A percentile compares a stretch with the other conserved stretches of the same genome.
phyloP scores from a whole-genome alignment of 441 rosid species.

The Brassica balearica region DNA sequence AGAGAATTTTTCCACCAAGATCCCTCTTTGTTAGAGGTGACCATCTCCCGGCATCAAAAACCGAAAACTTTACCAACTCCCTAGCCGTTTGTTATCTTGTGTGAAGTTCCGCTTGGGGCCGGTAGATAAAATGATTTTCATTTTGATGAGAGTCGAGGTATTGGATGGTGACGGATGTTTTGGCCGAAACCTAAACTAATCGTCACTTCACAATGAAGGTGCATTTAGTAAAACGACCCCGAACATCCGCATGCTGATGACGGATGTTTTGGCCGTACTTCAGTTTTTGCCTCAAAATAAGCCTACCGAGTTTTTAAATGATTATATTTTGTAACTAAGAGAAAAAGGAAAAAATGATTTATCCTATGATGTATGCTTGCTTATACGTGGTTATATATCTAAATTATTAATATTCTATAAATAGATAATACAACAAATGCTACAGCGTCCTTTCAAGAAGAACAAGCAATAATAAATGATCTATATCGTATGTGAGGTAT shows the following conservation, averaged over 20 bases:
- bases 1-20: neutral
- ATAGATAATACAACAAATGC: neutral
- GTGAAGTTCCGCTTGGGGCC: neutral
- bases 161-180: too few species aligned
- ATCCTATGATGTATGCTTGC: neutral
- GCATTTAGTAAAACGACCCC: neutral
- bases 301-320: neutral
- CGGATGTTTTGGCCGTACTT: neutral
- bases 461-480: constrained; percentile 3
- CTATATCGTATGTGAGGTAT: constrained; percentile 12
- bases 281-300: neutral
- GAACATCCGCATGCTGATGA: neutral
- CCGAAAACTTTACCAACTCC: neutral
- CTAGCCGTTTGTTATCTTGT: neutral
- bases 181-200: neutral
- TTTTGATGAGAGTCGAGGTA: too few species aligned
- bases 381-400: neutral
- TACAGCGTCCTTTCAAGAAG: constrained; percentile 14
- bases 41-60: neutral
- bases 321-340: neutral
- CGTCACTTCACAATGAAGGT: neutral
- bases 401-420: neutral
- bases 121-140: too few species aligned
- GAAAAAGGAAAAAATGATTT: neutral
- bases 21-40: neutral